A percentile compares a stretch with the other conserved stretches of the same genome.
phyloP scores from a whole-genome alignment of 2,329 filamentous ascomycete genomes.

The Neospermospora avenae region DNA sequence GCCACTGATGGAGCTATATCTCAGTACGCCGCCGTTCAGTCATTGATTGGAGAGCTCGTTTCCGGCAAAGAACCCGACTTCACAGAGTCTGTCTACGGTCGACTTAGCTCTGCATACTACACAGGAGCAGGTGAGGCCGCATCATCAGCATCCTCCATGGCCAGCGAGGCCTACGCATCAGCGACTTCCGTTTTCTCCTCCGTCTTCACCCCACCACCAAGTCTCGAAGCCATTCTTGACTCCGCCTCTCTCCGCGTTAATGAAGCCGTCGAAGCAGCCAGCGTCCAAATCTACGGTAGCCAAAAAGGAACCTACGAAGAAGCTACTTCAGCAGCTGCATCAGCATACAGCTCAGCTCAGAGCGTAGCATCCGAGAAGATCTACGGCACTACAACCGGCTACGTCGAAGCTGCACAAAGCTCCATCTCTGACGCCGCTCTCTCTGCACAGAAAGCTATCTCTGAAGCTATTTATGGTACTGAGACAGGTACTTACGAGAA shows the following conservation, averaged over 20 bases:
- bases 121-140: slow-evolving; percentile 49
- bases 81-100: slow-evolving; percentile 73
- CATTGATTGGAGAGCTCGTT: slow-evolving; percentile 73
- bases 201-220: slow-evolving; percentile 54
- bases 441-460: slow-evolving; percentile 53
- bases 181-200: slow-evolving; percentile 44
- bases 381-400: slow-evolving; percentile 51
- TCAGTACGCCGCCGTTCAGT: slow-evolving; percentile 68
- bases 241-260: slow-evolving; percentile 55
- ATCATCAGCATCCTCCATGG: slow-evolving; percentile 51
- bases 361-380: slow-evolving; percentile 50
- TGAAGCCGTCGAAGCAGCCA: slow-evolving; percentile 56
- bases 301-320: slow-evolving; percentile 51
- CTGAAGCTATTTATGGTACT: slow-evolving; percentile 53
- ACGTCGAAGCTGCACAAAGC: slow-evolving; percentile 50
- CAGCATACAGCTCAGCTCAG: slow-evolving; percentile 48
- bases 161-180: slow-evolving; percentile 44
- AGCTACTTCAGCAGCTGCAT: slow-evolving; percentile 50
- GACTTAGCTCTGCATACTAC: slow-evolving; percentile 69
- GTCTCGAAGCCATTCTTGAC: slow-evolving; percentile 54
- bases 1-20: slow-evolving; percentile 57
- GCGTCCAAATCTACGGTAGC: slow-evolving; percentile 54
- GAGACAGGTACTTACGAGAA: slow-evolving; percentile 43
- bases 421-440: slow-evolving; percentile 51
- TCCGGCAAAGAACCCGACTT: slow-evolving; percentile 76